phyloP scores from a whole-genome alignment of 2,329 filamentous ascomycete species.

The Fusarium penzigii region DNA sequence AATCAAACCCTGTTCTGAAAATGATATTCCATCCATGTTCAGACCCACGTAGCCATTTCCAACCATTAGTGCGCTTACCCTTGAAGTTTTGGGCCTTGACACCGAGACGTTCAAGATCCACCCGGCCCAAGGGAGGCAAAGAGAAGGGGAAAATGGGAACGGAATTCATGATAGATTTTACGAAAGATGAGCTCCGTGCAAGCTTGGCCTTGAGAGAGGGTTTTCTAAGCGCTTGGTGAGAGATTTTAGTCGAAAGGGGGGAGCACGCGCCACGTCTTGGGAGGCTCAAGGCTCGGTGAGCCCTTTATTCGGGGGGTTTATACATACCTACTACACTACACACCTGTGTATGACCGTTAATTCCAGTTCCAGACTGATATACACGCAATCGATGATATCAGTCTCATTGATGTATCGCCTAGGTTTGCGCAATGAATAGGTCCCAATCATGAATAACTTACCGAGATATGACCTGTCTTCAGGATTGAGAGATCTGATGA shows the following conservation, averaged over 20 bases:
- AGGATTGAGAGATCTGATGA: neutral
- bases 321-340: too few species aligned
- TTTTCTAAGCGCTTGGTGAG: too few species aligned
- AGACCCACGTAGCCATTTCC: neutral
- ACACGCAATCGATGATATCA: too few species aligned
- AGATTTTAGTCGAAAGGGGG: too few species aligned
- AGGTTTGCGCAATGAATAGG: too few species aligned
- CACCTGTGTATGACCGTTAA: too few species aligned
- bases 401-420: too few species aligned
- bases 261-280: too few species aligned
- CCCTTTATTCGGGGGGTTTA: too few species aligned
- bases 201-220: neutral
- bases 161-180: neutral
- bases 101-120: neutral
- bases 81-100: neutral
- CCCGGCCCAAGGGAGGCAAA: neutral
- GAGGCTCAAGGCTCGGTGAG: too few species aligned
- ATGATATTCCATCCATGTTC: neutral
- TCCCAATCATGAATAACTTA: neutral
- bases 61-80: neutral
- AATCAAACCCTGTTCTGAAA: constrained; percentile 4
- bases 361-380: too few species aligned
- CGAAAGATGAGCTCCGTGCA: neutral
- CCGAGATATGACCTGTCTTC: neutral
- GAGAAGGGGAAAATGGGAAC: neutral